Evolutionary conservation across 192 early-diverging fungal genomes (phyloP).

Genomic region (Polychytrium aggregatum): DNA sequence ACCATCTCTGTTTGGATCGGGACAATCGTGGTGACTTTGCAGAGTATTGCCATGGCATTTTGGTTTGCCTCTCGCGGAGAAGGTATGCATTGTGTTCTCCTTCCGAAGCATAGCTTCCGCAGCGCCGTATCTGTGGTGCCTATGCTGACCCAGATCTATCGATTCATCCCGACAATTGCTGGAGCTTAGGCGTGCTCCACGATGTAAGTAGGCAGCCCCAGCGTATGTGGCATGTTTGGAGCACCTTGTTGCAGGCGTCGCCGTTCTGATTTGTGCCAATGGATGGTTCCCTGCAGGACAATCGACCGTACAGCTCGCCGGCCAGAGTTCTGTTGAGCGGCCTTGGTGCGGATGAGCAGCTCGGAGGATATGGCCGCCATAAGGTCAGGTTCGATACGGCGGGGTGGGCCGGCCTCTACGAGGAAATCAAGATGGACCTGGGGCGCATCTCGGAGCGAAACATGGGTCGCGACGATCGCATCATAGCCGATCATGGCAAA

Average conservation of each 20-base stretch:
- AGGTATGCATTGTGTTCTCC: conserved; percentile 36
- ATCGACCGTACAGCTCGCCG: conserved; percentile 1
- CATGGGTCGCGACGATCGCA: conserved; percentile 86
- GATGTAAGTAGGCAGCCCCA: too few relatives aligned
- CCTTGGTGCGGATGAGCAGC: conserved; percentile 82
- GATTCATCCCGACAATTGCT: too few relatives aligned
- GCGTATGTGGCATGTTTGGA: too few relatives aligned
- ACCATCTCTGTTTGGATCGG: background rate
- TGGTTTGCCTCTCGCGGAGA: conserved; percentile 89
- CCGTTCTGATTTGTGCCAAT: too few relatives aligned
- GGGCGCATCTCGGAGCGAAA: conserved; percentile 78
- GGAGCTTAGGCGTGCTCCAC: too few relatives aligned
- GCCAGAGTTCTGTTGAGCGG: conserved; percentile 65
- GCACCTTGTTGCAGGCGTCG: too few relatives aligned
- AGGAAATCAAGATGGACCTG: conserved; percentile 74
- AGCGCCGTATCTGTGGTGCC: too few relatives aligned
- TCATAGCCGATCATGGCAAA: conserved; percentile 74
- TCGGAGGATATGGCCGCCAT: conserved; percentile 80
- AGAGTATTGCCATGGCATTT: conserved; percentile 92
- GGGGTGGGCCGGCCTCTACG: conserved; percentile 55
- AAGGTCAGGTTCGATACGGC: conserved; percentile 52
- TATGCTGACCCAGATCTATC: too few relatives aligned
- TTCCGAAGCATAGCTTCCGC: too few relatives aligned
- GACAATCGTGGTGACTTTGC: too few relatives aligned
- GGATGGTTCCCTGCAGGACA: too few relatives aligned